A percentile compares a stretch with the other conserved stretches of the same genome.
Evolutionary conservation across 768 basidiomycete genomes (phyloP).

Genomic region (Epithele typhae): DNA sequence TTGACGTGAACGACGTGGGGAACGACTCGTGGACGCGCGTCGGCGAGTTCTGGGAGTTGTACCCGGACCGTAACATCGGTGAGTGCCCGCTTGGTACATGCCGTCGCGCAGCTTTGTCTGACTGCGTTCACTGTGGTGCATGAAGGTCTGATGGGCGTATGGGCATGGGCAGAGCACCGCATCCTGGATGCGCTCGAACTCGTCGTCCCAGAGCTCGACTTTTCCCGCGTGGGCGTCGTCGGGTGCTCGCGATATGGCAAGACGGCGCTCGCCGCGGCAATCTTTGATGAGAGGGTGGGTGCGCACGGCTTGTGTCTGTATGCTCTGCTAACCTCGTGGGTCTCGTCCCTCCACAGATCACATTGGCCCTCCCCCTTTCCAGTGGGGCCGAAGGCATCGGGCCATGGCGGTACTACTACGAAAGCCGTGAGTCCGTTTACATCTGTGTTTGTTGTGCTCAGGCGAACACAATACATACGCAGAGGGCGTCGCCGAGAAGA

Average conservation of each 20-base stretch:
- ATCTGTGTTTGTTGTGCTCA: no score
- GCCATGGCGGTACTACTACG: conserved; percentile 9
- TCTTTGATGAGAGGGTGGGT: conserved; percentile 6
- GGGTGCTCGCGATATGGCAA: conserved; percentile 8
- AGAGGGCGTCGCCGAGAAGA: conserved; percentile 9
- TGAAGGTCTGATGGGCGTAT: conserved; percentile 1
- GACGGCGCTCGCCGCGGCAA: conserved; percentile 5
- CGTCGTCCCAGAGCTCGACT: conserved; percentile 4
- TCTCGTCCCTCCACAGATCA: neutral
- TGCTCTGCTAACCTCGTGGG: no score
- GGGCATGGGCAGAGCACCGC: conserved; percentile 6
- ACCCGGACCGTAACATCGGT: conserved; percentile 7
- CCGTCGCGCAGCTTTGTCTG: no score
- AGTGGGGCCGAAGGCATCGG: conserved; percentile 9
- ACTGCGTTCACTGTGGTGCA: neutral
- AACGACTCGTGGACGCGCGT: conserved; percentile 3
- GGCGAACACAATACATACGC: neutral
- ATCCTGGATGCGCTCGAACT: conserved; percentile 7
- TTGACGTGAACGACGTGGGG: conserved; percentile 2
- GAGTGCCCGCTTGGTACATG: neutral
- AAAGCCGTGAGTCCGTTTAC: conserved; percentile 3
- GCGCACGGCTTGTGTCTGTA: no score
- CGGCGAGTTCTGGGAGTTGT: conserved; percentile 5
- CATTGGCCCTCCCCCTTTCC: conserved; percentile 2
- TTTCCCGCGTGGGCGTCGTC: conserved; percentile 1